Base-by-base conservation (phyloP, 176 grass and related monocot genomes). In the Carex kokanica region DNA sequence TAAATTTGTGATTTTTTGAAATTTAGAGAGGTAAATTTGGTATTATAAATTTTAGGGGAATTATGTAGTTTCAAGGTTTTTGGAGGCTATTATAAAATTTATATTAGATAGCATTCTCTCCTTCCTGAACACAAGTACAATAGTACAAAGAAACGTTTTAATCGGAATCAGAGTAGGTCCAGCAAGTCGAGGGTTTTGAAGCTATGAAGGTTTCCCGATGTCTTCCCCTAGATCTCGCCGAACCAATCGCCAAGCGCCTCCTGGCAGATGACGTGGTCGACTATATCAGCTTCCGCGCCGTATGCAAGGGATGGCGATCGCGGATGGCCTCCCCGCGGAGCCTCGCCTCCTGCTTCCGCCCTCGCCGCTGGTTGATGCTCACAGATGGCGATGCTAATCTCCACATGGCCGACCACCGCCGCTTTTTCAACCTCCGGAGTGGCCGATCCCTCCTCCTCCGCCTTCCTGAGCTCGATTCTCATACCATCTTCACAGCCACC, bases 361-460 rank as follows among this genome's bases (percentile, higher is more conserved):
- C 74, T 57, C 74, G 74, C 1, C 51, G 18, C 0, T 79, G 72
- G 74, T 55, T 79, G 1, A 79, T 79, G 74, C 74, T 79, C 74
- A 29, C 74, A 8, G 74, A 79, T 27, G 74, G 21, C 0, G 40
- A 32, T 29, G 49, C 49, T 27, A 31, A 79, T 55, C 51, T 79
- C n/a, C 21, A 51, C 8, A 15, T 27, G 5, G 49, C 20, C 6
- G 2, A 66, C 3, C 5, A 0, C 27, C 20, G 51, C 20, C 29
- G 43, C 49, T 59, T 79, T 29, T 8, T 79, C 21, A 79, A 79
- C 74, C 74, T 79, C 51, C 29, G 3, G 4, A 55, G 18, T 10
- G 0, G 43, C 2, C 74, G 74, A 21, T 58, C 2, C 47, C 40
- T 79, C 51, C 25, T 55, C 25, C 49, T 79, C 74, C 25, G 2